Conservation (phyloP, 192 early-diverging fungal species). For the Entomortierella parvispora region DNA sequence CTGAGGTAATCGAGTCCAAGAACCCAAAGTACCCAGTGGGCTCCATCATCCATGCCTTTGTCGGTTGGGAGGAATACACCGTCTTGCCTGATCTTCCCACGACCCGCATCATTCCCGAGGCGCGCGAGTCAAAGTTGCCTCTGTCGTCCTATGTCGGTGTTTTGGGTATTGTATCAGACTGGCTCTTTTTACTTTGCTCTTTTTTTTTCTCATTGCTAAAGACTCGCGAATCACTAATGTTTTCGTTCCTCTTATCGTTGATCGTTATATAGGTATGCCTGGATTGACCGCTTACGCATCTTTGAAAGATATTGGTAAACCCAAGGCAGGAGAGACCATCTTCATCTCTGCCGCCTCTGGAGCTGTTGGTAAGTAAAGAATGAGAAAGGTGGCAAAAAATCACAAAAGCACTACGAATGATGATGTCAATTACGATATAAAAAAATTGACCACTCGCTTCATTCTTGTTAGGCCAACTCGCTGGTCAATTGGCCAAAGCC, state of each 20-base stretch:
- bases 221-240: neutral
- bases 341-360: conserved; percentile 83
- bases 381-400: no score
- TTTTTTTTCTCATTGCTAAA: neutral
- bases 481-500: conserved; percentile 84
- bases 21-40: conserved; percentile 70
- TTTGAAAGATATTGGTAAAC: conserved; percentile 70
- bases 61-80: conserved; percentile 73
- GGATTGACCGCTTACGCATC: conserved; percentile 11
- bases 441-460: neutral
- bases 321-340: conserved; percentile 87
- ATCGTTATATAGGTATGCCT: conserved; percentile 84
- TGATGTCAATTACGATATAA: neutral
- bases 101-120: conserved; percentile 55
- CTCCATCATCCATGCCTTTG: conserved; percentile 68
- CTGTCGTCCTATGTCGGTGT: conserved; percentile 73
- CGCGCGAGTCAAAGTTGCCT: conserved; percentile 55
- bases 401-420: no score
- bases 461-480: conserved; percentile 31
- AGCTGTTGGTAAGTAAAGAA: conserved; percentile 68
- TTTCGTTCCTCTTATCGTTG: no score
- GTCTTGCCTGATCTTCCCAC: conserved; percentile 47
- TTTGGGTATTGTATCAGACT: conserved; percentile 53
- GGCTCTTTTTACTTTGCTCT: neutral
- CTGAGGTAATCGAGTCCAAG: conserved; percentile 74